Conservation (phyloP, 2,329 filamentous ascomycete genomes). For the Ophiosphaerella korrae region DNA sequence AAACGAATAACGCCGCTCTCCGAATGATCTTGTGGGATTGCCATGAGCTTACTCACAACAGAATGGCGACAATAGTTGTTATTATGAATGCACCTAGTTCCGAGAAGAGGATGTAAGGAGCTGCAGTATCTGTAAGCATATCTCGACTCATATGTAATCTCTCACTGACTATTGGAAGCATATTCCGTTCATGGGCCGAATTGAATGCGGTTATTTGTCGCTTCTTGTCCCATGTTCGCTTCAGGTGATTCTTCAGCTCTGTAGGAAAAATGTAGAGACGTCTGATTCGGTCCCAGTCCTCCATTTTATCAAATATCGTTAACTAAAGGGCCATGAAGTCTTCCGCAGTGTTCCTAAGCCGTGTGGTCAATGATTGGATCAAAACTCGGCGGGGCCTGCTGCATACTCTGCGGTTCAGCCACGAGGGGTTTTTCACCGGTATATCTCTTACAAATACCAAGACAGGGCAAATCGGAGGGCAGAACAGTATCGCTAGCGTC, state of each 20-base stretch:
- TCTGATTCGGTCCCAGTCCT: neutral
- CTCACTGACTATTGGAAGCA: neutral
- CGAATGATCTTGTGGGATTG: neutral
- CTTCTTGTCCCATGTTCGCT: neutral
- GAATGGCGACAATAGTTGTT: neutral
- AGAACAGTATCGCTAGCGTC: no score
- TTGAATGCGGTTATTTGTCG: neutral
- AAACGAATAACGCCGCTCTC: neutral
- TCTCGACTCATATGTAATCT: neutral
- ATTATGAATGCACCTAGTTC: neutral
- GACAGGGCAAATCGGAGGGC: no score
- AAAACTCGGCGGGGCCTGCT: neutral
- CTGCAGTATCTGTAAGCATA: neutral
- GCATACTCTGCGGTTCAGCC: neutral
- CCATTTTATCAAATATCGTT: neutral
- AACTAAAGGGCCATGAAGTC: no score
- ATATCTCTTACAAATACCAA: no score
- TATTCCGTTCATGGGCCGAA: neutral
- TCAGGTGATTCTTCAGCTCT: no score
- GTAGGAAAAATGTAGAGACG: no score
- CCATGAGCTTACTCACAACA: neutral
- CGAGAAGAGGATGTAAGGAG: neutral
- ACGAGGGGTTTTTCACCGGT: neutral
- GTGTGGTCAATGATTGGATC: neutral
- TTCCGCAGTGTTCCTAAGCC: no score